Conservation (phyloP, 164 flowering plant genomes). For the Warburgia ugandensis region DNA sequence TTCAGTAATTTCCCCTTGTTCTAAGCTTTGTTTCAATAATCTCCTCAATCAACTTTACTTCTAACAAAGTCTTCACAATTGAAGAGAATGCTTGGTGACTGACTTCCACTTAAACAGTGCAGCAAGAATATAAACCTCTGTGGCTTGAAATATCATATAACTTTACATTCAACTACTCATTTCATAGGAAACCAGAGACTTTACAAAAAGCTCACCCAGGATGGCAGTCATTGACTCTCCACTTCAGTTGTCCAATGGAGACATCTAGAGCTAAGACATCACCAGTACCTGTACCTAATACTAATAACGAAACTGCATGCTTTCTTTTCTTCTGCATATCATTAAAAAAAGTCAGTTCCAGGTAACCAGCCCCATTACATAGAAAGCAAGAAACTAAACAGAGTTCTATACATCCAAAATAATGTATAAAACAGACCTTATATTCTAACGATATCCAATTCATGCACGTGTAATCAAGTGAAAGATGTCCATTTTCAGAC, state of each 20-base stretch:
- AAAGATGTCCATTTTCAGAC: slow-evolving; percentile 69
- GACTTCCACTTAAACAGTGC: too few relatives aligned
- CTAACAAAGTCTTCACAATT: too few relatives aligned
- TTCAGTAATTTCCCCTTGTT: too few relatives aligned
- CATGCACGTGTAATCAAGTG: slow-evolving; percentile 89
- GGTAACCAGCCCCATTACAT: not conserved
- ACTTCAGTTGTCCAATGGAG: slow-evolving; percentile 70
- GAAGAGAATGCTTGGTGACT: too few relatives aligned
- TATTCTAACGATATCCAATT: slow-evolving; percentile 58
- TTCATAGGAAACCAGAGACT: too few relatives aligned
- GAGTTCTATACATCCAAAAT: not conserved
- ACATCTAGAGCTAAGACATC: slow-evolving; percentile 89
- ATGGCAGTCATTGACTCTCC: slow-evolving; percentile 79
- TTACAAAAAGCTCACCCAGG: slow-evolving; percentile 65
- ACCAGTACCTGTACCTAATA: slow-evolving; percentile 87
- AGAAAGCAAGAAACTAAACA: not conserved
- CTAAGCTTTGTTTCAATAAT: too few relatives aligned
- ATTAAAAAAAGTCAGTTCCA: slow-evolving; percentile 1
- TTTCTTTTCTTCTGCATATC: slow-evolving; percentile 60
- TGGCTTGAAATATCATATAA: too few relatives aligned
- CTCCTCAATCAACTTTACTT: too few relatives aligned
- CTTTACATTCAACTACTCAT: too few relatives aligned
- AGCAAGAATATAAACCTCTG: too few relatives aligned
- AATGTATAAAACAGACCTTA: slow-evolving; percentile 37
- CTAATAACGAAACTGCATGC: slow-evolving; percentile 42